Conservation (phyloP, 495 filamentous ascomycete species). For the Tricharina praecox region DNA sequence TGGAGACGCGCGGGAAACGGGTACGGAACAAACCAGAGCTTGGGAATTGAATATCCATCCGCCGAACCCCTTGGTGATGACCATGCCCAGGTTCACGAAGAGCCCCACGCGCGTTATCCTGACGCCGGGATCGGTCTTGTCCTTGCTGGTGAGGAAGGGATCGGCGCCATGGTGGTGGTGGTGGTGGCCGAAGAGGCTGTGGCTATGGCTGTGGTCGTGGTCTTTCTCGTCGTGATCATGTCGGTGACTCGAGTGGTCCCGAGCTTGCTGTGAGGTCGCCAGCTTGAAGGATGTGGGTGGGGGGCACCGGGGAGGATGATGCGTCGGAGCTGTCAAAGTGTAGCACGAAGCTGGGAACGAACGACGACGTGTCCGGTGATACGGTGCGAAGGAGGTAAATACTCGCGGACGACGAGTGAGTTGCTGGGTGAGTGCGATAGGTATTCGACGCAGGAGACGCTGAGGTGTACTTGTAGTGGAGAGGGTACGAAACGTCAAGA, state of each 20-base stretch:
- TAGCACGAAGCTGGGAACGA: conserved; percentile 4
- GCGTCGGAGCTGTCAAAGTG: background rate
- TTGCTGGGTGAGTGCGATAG: too few relatives aligned
- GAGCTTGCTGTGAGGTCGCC: conserved; percentile 7
- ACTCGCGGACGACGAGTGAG: too few relatives aligned
- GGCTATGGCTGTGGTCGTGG: conserved; percentile 32
- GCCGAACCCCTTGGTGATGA: conserved; percentile 74
- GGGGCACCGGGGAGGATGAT: too few relatives aligned
- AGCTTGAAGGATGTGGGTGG: background rate
- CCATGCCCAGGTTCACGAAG: conserved; percentile 84
- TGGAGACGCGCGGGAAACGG: background rate
- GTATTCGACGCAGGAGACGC: background rate
- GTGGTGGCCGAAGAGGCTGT: conserved; percentile 33
- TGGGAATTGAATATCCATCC: conserved; percentile 90
- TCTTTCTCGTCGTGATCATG: conserved; percentile 13
- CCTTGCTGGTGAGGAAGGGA: conserved; percentile 67
- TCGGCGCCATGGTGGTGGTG: conserved; percentile 76
- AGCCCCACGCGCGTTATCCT: conserved; percentile 87
- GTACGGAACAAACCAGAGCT: conserved; percentile 48
- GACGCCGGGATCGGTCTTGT: conserved; percentile 86
- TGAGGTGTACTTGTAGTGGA: background rate
- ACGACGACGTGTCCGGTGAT: background rate
- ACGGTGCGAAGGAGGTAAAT: background rate
- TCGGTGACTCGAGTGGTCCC: conserved; percentile 12
- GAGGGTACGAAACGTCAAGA: background rate